Percentiles rank a stretch among this genome's conserved stretches.
phyloP scores from a whole-genome alignment of 148 eudicot species.

The Cornus controversa region DNA sequence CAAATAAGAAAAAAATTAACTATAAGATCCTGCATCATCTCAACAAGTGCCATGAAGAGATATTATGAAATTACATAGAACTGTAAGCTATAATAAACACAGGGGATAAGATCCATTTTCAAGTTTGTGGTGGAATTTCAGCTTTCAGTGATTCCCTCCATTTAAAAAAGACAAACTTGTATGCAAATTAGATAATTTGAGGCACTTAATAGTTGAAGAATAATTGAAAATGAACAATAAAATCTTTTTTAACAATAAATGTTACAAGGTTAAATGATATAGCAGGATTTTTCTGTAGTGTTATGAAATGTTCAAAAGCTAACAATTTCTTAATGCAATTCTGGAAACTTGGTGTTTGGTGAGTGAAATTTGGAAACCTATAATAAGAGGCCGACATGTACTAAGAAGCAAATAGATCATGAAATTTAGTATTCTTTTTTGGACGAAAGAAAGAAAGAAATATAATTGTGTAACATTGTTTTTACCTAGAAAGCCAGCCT shows the following conservation, averaged over 20 bases:
- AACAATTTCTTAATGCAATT: not conserved
- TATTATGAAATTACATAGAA: not conserved
- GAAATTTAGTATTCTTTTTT: not conserved
- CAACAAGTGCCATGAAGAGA: not conserved
- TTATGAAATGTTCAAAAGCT: not conserved
- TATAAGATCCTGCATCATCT: not conserved
- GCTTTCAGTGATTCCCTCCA: too few relatives aligned
- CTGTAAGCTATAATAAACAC: not conserved
- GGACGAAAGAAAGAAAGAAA: not conserved
- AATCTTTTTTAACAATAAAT: not conserved
- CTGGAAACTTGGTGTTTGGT: not conserved
- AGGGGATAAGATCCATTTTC: not conserved
- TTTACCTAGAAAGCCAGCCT: constrained; percentile 64
- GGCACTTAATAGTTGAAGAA: not conserved
- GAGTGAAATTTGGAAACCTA: not conserved
- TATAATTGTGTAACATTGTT: not conserved
- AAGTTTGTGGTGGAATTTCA: too few relatives aligned
- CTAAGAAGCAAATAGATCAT: not conserved
- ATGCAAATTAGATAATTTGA: not conserved
- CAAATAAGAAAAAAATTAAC: not conserved
- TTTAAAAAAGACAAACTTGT: too few relatives aligned
- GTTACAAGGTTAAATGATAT: too few relatives aligned
- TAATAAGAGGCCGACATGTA: not conserved
- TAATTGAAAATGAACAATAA: not conserved
- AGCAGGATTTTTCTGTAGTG: not conserved